Evolutionary conservation across 345 rosid genomes (phyloP).

Genomic region (Lepidium africanum): DNA sequence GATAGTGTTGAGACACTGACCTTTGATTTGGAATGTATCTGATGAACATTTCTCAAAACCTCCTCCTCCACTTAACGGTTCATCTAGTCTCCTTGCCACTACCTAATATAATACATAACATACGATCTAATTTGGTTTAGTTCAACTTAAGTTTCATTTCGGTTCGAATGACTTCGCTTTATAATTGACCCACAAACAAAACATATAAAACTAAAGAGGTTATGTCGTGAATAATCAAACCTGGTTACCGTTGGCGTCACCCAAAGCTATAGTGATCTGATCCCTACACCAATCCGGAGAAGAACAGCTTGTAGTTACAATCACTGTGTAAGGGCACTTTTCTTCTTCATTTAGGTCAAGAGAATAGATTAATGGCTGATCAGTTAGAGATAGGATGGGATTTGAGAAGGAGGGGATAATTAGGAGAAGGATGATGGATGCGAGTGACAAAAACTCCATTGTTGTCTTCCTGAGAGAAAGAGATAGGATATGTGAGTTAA

Average conservation of each 20-base stretch:
- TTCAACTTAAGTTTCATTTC: background rate
- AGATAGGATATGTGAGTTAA: background rate
- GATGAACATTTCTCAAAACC: conserved; percentile 38
- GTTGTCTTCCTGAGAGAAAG: background rate
- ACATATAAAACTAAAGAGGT: background rate
- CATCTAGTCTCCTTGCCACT: conserved; percentile 9
- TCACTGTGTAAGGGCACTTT: conserved; percentile 24
- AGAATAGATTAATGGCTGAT: background rate
- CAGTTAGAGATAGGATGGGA: background rate
- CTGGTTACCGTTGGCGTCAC: conserved; percentile 18
- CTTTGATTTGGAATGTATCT: conserved; percentile 46
- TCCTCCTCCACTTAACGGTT: conserved; percentile 9
- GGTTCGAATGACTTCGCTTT: background rate
- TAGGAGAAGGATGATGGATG: background rate
- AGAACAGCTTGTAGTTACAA: conserved; percentile 21
- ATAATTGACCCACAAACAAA: background rate
- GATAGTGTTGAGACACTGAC: conserved; percentile 15
- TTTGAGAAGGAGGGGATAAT: background rate
- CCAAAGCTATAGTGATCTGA: conserved; percentile 9
- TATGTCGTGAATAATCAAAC: background rate
- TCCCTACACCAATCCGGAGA: conserved; percentile 20
- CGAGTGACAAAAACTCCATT: background rate
- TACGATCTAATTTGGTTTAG: background rate
- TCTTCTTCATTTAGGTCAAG: conserved; percentile 1
- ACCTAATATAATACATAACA: background rate